Evolutionary conservation across 176 grass and related monocot genomes (phyloP), one percentile per base, ranked within the genome.

Genomic region (Zea mays): DNA sequence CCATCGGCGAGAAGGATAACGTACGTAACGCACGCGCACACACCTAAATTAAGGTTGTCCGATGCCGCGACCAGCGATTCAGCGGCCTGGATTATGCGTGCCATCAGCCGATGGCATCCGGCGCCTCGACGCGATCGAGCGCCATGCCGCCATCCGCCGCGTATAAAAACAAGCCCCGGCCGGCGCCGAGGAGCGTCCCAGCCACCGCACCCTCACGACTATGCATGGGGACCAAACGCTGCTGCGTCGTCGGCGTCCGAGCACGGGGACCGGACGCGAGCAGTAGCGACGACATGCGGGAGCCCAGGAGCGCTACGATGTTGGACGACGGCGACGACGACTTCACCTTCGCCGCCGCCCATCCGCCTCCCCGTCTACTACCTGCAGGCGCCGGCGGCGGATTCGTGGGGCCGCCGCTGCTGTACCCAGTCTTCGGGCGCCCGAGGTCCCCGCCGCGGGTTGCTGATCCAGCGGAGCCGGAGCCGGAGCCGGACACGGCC

Each of bases 351-450:
- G 76, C 77, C 48, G 65, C 69, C 44, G 76, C 44, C 14, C 54
- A 55, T 12, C 55, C 70, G 35, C 11, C 36, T 10, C 19, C 56
- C 1, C 15, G 51, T 55, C 34, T 38, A 34, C 9, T 66, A 5
- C 4, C 74, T 2, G 56, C 15, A 11, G 68, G 10, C 37, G 2
- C 13, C 20, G 33, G 4, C 4, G 61, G 56, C 21, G 78, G 39
- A 35, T 67, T 39, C 40, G 4, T 69, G 37, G 62, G 84, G 65
- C 65, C 69, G 15, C 65, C 65, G 16, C 36, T 81, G 77, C 27
- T 83, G 70, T 94, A 94, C 81, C 95, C 89, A 3, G 57, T 98
- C 45, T 98, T 94, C 62, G 85, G 85, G 33, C 85, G 87, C 4
- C 64, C 68, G 38, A 35, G 80, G 71, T 88, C 89, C 67, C 82